Evolutionary conservation across 75 land plant genomes (phyloP), one percentile per base, ranked within the genome.

Genomic region (Gnetum montanum): DNA sequence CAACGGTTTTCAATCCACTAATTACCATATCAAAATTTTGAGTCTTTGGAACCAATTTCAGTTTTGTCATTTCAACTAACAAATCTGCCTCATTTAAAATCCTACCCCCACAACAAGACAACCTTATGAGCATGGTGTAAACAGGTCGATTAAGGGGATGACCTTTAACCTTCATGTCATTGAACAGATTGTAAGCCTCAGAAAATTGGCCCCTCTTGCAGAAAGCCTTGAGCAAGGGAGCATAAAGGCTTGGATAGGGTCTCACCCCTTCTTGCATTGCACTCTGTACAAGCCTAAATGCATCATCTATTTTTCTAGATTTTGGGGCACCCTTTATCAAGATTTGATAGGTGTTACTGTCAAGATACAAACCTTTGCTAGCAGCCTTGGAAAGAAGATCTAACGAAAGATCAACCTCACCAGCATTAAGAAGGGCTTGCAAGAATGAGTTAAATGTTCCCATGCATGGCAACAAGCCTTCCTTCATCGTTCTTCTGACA

Each of bases 161-260:
- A 30, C 79, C 87, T 46, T 66, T 67, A 8, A 18, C 54, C 63
- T 81, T 74, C 74, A 81, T 80, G 8, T 77, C 81, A 37, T 70
- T 60, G 51, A 84, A 88, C 45, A 88, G 78, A 29, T 70, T 53
- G 34, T 77, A 73, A 0, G 89, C 93, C 57, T 80, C 88, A 46
- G 56, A 71, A 60, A 80, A 74, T 45, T 67, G 70, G 19, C 79
- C 93, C n/a, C 28, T 51, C 67, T 60, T 74, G 51, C 72, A 69
- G 46, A 88, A 55, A 1, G 73, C 80, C 58, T 84, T 79, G 6
- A 84, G 27, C 23, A 84, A 54, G 6, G 84, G 70, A 1, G 80
- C 76, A 54, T 84, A 84, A 38, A 80, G 58, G 31, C 88, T 78
- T n/a, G 88, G 88, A 34, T 71, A 77, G 1, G 93, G 88, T 60